Base-by-base conservation (phyloP, 1,139 yeast species). In the Magnusiomyces ingens region DNA sequence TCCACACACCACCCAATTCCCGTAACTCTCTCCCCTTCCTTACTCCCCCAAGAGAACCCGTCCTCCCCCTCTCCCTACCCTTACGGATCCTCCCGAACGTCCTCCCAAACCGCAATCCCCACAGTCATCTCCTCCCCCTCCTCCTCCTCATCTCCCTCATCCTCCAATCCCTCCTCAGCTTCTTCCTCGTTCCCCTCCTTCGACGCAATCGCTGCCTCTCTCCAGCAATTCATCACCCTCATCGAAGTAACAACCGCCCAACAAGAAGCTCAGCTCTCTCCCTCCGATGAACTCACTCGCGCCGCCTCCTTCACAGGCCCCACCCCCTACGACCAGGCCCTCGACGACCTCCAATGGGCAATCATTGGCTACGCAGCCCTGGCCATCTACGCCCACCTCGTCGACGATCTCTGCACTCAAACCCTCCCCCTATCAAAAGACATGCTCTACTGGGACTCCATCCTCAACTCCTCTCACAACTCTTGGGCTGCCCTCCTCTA, bases 361-460 rank as follows among this genome's bases (percentile, higher is more conserved):
- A 52, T 55, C 21, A 49, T 55, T 13, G 57, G 57, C 3, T 56
- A 57, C 50, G 55, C 63, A 5, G 57, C 62, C 5, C 42, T 61
- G 29, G 56, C 62, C 11, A 52, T 60, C 29, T 61, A 60, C 41
- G 60, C 59, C 5, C 56, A 58, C 22, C 55, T 64, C n/a, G 60
- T 67, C 32, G 57, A 61, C 22, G 57, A 59, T 18, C 58, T 69
- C 50, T 59, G 68, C 43, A 53, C 59, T 15, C 64, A 66, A 49
- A 64, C 72, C 1, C 58, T 68, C 35, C 71, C 72, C 1, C 56
- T 69, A 3, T 57, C 68, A 2, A 59, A 60, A 22, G 69, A 69
- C 50, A 55, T 68, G 35, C 55, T 60, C 45, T 69, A 69, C 56
- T 69, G 73, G 72, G 67, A 68, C 48, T 58, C 60, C 11, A 63